Conservation (phyloP, 495 filamentous ascomycete genomes). For the Choiromyces venosus region DNA sequence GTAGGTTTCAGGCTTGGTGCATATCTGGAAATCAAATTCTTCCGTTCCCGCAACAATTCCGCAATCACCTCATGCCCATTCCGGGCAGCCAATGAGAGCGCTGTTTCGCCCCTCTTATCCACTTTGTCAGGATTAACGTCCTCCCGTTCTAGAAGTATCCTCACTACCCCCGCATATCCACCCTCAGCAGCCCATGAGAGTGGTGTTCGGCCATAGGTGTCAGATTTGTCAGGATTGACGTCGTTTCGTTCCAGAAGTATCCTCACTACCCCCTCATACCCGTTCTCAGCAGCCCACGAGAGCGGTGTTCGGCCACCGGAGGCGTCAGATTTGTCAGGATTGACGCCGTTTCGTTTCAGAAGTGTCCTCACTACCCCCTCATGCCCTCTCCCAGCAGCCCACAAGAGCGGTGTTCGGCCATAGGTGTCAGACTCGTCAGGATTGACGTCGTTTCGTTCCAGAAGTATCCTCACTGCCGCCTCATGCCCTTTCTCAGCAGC, state of each 20-base stretch:
- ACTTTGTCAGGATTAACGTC: not conserved
- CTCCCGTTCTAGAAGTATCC: not conserved
- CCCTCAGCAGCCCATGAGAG: constrained; percentile 6
- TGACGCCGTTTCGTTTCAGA: constrained; percentile 4
- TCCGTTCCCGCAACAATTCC: constrained; percentile 27
- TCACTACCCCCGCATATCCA: not conserved
- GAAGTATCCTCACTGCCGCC: constrained; percentile 35
- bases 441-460: constrained; percentile 14
- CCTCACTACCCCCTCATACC: constrained; percentile 43
- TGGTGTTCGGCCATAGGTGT: constrained; percentile 32
- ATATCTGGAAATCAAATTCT: constrained; percentile 2
- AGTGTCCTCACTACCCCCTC: constrained; percentile 39
- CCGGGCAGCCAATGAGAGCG: constrained; percentile 41
- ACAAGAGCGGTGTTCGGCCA: constrained; percentile 40
- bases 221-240: constrained; percentile 7
- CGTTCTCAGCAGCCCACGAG: constrained; percentile 43
- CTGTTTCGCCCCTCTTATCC: constrained; percentile 9
- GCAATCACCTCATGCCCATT: constrained; percentile 36
- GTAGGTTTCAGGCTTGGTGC: not conserved
- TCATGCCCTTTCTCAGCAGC: constrained; percentile 45
- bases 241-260: constrained; percentile 6
- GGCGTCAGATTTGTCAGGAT: constrained; percentile 12
- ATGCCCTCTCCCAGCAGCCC: constrained; percentile 45
- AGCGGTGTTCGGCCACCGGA: constrained; percentile 36
- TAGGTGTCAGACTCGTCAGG: constrained; percentile 11